Conservation (phyloP, 2,329 filamentous ascomycete species). For the Cladosporium phlei region DNA sequence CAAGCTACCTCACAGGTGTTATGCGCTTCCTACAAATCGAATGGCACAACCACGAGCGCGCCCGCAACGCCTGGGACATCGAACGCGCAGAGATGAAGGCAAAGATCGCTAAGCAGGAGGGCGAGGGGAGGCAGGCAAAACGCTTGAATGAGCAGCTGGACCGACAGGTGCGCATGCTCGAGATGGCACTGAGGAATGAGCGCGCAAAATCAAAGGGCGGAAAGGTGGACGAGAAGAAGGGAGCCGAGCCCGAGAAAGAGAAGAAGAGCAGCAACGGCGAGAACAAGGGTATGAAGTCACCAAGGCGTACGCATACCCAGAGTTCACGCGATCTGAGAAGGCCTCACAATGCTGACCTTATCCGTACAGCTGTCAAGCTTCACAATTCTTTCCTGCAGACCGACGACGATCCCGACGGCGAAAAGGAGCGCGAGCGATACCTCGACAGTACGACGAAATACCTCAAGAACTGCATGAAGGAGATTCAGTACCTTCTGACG, state of each 20-base stretch:
- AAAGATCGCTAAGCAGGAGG: slow-evolving; percentile 89
- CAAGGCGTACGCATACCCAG: slow-evolving; percentile 19
- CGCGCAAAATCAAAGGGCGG: slow-evolving; percentile 51
- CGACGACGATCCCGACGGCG: slow-evolving; percentile 38
- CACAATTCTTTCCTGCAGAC: slow-evolving; percentile 50
- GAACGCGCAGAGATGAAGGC: slow-evolving; percentile 99
- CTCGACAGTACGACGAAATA: slow-evolving; percentile 60
- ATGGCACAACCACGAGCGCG: slow-evolving; percentile 97
- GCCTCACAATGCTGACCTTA: slow-evolving; percentile 17
- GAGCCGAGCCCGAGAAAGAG: slow-evolving; percentile 16
- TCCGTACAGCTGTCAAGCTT: slow-evolving; percentile 38
- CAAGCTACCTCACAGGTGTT: slow-evolving; percentile 77
- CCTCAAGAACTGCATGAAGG: slow-evolving; percentile 61
- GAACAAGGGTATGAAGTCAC: slow-evolving; percentile 19
- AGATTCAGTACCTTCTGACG: slow-evolving; percentile 63
- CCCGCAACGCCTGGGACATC: slow-evolving; percentile 98
- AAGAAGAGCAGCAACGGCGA: slow-evolving; percentile 13
- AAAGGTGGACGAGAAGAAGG: slow-evolving; percentile 34
- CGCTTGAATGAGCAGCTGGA: slow-evolving; percentile 83
- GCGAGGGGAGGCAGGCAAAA: slow-evolving; percentile 79
- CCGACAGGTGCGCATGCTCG: slow-evolving; percentile 84
- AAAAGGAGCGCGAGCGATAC: slow-evolving; percentile 53
- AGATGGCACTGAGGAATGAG: slow-evolving; percentile 81
- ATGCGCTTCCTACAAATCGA: slow-evolving; percentile 99
- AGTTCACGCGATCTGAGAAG: neutral